Evolutionary conservation across 768 basidiomycete genomes (phyloP), one percentile per base, ranked within the genome.

Genomic region (Tulasnella sp.): DNA sequence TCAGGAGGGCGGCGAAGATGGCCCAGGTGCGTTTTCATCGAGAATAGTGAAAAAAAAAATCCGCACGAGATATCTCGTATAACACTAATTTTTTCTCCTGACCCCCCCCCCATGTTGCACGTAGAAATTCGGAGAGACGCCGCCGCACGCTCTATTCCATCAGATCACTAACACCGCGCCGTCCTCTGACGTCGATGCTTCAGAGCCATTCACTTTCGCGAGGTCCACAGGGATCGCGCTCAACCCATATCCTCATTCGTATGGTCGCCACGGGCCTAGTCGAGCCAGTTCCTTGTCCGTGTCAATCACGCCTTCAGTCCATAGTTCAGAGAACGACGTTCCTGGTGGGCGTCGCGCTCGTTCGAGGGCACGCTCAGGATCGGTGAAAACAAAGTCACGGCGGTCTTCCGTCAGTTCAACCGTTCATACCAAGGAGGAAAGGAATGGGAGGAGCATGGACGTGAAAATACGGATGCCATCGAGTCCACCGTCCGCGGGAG

Each of bases 21-120:
- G 44, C 59, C 4, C 54, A 60, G 59, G 59, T 60, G 31, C 4
- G 57, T 51, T 2, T n/a, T n/a, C n/a, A n/a, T n/a, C n/a, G n/a
- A n/a, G n/a, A n/a, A n/a, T n/a, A n/a, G n/a, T n/a, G n/a, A n/a
- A n/a, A n/a, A n/a, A n/a, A n/a, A n/a, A n/a, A n/a, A n/a, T n/a
- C n/a, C n/a, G n/a, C n/a, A n/a, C n/a, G n/a, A n/a, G n/a, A n/a
- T n/a, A n/a, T n/a, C n/a, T n/a, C n/a, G n/a, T n/a, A n/a, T n/a
- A n/a, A n/a, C n/a, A n/a, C n/a, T n/a, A n/a, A n/a, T n/a, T n/a
- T n/a, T 48, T 48, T 48, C n/a, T 48, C 5, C n/a, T 48, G 19
- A 7, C n/a, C 46, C n/a, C 27, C 11, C n/a, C 27, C 46, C 21
- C n/a, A 7, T 29, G 27, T n/a, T n/a, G n/a, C n/a, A n/a, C n/a